Conservation (phyloP, 1,284 basidiomycete species). For the Bondarzewia mesenterica region DNA sequence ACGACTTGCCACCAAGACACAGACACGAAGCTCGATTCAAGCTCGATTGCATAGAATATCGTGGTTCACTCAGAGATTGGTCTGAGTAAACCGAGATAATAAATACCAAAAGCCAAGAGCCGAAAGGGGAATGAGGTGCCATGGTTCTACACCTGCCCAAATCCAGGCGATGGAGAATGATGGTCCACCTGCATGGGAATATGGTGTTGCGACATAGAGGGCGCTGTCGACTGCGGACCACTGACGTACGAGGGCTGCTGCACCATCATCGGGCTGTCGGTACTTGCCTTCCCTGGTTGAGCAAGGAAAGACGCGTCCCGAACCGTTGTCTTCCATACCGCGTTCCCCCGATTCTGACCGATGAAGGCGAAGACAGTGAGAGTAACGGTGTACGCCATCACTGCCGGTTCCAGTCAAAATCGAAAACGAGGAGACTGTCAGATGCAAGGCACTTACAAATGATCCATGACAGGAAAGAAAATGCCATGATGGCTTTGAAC, state of each 20-base stretch:
- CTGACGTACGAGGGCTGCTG: neutral
- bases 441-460: constrained; percentile 27
- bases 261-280: neutral
- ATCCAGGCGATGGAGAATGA: neutral
- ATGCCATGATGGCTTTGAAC: constrained; percentile 38
- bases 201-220: neutral
- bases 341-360: constrained; percentile 29
- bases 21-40: no score
- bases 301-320: constrained; percentile 9
- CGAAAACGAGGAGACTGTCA: neutral
- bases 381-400: constrained; percentile 30
- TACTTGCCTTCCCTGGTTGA: neutral
- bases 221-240: neutral
- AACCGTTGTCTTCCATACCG: constrained; percentile 35
- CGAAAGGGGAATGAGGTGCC: neutral
- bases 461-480: constrained; percentile 45
- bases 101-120: neutral
- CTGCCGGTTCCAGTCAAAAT: constrained; percentile 19
- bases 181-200: neutral
- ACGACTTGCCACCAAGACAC: no score
- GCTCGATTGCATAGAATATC: no score
- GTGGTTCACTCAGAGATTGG: no score
- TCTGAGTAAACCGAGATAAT: no score
- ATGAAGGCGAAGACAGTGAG: constrained; percentile 29
- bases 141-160: neutral